phyloP scores from a whole-genome alignment of 805 yeast genomes.

The Starmerella bacillaris region DNA sequence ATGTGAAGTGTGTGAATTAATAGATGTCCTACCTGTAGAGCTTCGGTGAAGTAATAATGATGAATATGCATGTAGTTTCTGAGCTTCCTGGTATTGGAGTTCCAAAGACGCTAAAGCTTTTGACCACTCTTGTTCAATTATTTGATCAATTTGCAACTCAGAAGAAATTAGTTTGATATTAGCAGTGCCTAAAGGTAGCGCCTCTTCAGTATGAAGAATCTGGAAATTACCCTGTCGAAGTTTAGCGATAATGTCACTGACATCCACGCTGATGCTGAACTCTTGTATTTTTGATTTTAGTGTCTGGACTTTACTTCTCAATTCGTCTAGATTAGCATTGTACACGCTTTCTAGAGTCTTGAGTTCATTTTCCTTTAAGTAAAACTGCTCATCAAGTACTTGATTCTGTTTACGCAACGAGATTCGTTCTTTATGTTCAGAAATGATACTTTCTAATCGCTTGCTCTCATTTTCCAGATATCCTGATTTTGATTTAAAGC shows the following conservation, averaged over 20 bases:
- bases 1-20: not conserved
- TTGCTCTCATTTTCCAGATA: too few species aligned
- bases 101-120: conserved; percentile 23
- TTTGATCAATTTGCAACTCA: conserved; percentile 11
- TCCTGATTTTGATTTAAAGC: too few species aligned
- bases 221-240: not conserved
- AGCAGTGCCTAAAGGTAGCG: not conserved
- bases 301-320: too few species aligned
- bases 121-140: conserved; percentile 23
- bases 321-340: too few species aligned
- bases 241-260: not conserved
- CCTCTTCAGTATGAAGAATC: not conserved
- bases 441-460: too few species aligned
- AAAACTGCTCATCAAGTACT: too few species aligned
- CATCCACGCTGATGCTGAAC: too few species aligned
- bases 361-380: too few species aligned
- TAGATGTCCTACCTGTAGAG: not conserved
- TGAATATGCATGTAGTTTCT: not conserved
- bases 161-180: not conserved
- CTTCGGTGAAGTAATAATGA: not conserved
- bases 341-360: too few species aligned
- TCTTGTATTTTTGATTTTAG: too few species aligned
- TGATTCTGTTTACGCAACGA: too few species aligned
- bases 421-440: too few species aligned
- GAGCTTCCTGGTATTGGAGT: conserved; percentile 17